Conservation (phyloP, 495 filamentous ascomycete genomes). For the Penicillium flavigenum region DNA sequence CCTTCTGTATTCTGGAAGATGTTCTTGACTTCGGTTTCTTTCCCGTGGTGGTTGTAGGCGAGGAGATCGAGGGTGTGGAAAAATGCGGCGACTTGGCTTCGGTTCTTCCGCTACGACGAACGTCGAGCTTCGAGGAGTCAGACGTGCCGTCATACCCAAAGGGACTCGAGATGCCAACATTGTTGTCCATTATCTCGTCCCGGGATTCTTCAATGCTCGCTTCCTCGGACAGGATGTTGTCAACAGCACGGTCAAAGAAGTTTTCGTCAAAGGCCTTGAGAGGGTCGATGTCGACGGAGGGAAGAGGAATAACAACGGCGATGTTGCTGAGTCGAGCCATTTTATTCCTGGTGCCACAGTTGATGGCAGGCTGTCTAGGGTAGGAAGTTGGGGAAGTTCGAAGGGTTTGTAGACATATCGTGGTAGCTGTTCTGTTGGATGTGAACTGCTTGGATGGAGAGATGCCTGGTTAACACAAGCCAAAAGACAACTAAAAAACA, state of each 20-base stretch:
- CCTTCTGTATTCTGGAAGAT: neutral
- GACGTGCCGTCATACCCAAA: neutral
- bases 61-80: neutral
- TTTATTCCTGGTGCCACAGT: neutral
- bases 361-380: neutral
- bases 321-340: slow-evolving; percentile 14
- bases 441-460: neutral
- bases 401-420: slow-evolving; percentile 3
- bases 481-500: neutral
- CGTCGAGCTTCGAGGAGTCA: neutral
- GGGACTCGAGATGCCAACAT: neutral
- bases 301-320: slow-evolving; percentile 26
- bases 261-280: slow-evolving; percentile 25
- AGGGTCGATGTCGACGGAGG: slow-evolving; percentile 18
- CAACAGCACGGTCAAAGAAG: slow-evolving; percentile 16
- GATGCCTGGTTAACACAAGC: neutral
- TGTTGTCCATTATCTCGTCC: slow-evolving; percentile 4
- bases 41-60: neutral
- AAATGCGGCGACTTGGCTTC: slow-evolving; percentile 5
- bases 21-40: neutral
- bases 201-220: slow-evolving; percentile 24
- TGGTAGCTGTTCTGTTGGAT: neutral
- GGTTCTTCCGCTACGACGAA: neutral
- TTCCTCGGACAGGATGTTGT: slow-evolving; percentile 32
- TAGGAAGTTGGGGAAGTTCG: slow-evolving; percentile 3